Base-by-base conservation (phyloP, 2,329 filamentous ascomycete genomes). In the Stagonosporopsis tanaceti region DNA sequence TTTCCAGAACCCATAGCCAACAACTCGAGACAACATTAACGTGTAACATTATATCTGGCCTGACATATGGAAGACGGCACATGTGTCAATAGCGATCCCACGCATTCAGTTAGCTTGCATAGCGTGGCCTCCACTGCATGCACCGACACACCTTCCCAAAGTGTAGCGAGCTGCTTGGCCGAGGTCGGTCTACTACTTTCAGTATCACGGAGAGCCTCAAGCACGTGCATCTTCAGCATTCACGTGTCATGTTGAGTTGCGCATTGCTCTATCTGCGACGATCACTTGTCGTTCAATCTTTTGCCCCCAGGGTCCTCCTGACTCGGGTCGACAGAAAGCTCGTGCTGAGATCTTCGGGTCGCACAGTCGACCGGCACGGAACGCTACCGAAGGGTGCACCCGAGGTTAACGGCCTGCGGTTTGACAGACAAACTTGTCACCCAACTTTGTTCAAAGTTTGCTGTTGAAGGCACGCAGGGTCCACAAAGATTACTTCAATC, bases 341-440 rank as follows among this genome's bases (percentile, higher is more conserved):
- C 57, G 65, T 64, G 65, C 63, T 64, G 53, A 57, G 62, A 68
- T 68, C 63, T 66, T 66, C 63, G 61, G 63, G 47, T 66, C 59
- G 53, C 57, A 57, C 51, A 55, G 53, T 60, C 40, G 44, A 53
- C 65, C 65, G 64, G 65, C 62, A 62, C 65, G 65, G 65, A 65
- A 62, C 64, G 60, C 64, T 66, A 64, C 57, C 58, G 54, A 59
- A 60, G 59, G 64, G 52, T 62, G 50, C 53, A 59, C 53, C 61
- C 62, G 60, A 62, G 56, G 44, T 58, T 42, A 51, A 59, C 54
- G 50, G 38, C 22, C 46, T 47, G 25, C 25, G 48, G 42, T 45
- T 56, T 47, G 54, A 53, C 34, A 47, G 41, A 62, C 57, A 35
- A 27, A 60, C 27, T 34, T 62, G 48, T 57, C 47, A 59, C 9